Conservation (phyloP, 108 stramenopile species). For the Nitzschia inconspicua region DNA sequence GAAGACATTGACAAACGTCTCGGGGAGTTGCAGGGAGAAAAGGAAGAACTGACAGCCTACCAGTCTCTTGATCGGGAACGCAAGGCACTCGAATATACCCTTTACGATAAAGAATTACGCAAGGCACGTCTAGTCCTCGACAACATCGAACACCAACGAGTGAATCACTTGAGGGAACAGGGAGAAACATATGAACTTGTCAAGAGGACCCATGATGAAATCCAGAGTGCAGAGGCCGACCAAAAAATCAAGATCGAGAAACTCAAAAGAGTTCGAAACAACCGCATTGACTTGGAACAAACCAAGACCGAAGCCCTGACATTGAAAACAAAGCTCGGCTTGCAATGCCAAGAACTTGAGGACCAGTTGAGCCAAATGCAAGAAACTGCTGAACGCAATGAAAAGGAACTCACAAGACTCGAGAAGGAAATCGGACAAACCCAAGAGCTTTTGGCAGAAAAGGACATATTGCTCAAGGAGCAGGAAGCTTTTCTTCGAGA, state of each 20-base stretch:
- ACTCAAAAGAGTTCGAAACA: constrained; percentile 49
- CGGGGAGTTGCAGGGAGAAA: constrained; percentile 92
- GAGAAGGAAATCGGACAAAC: constrained; percentile 50
- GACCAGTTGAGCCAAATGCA: constrained; percentile 46
- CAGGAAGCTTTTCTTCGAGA: constrained; percentile 39
- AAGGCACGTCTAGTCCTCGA: constrained; percentile 73
- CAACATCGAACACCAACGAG: constrained; percentile 74
- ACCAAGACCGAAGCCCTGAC: constrained; percentile 62
- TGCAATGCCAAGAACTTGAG: constrained; percentile 69
- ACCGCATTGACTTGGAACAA: constrained; percentile 53
- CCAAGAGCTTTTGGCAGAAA: constrained; percentile 44
- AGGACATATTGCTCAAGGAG: constrained; percentile 69
- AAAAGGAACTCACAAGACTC: constrained; percentile 54
- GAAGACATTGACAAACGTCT: constrained; percentile 88
- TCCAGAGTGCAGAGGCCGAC: constrained; percentile 53
- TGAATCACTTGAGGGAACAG: constrained; percentile 50
- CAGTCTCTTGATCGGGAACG: constrained; percentile 88
- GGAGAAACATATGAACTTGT: constrained; percentile 57
- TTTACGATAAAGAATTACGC: constrained; percentile 94
- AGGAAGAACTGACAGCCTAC: constrained; percentile 93
- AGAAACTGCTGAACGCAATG: constrained; percentile 48
- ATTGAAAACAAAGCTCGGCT: constrained; percentile 52
- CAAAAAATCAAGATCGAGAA: constrained; percentile 50
- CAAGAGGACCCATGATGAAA: constrained; percentile 60
- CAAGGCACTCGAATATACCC: constrained; percentile 93